Evolutionary conservation across 176 grass and related monocot species (phyloP).

Genomic region (Phoenix dactylifera): DNA sequence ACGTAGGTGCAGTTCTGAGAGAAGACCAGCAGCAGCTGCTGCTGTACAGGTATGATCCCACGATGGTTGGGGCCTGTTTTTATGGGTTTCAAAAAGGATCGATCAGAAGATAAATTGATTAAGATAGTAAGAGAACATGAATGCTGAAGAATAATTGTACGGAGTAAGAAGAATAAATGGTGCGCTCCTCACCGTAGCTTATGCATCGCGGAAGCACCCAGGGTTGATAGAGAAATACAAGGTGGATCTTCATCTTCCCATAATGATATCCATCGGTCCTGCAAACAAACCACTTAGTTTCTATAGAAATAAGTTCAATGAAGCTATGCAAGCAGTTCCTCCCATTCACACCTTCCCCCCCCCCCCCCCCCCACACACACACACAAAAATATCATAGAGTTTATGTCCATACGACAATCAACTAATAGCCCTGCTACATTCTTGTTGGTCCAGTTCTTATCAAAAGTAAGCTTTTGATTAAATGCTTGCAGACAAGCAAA

Average conservation of each 20-base stretch:
- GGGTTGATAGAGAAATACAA: constrained; percentile 58
- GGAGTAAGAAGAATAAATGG: not conserved
- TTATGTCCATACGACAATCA: too few species aligned
- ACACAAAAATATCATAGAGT: too few species aligned
- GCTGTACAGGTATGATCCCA: constrained; percentile 90
- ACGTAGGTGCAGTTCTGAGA: constrained; percentile 52
- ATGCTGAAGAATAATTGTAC: too few species aligned
- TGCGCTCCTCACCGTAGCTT: constrained; percentile 47
- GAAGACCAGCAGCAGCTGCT: constrained; percentile 67
- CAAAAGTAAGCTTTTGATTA: too few species aligned
- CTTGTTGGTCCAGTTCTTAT: too few species aligned
- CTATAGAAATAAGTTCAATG: not conserved
- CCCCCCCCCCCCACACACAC: too few species aligned
- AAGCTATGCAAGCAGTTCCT: too few species aligned
- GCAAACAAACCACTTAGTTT: constrained; percentile 8
- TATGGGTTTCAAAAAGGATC: constrained; percentile 3
- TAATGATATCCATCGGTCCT: constrained; percentile 61
- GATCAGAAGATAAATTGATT: not conserved
- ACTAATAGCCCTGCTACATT: too few species aligned
- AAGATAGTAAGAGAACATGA: not conserved
- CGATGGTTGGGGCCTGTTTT: constrained; percentile 68
- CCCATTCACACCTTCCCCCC: too few species aligned
- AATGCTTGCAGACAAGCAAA: too few species aligned
- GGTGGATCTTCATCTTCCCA: constrained; percentile 69
- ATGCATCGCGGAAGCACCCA: constrained; percentile 85